Conservation (phyloP, 495 filamentous ascomycete species). For the Cryomyces minteri region DNA sequence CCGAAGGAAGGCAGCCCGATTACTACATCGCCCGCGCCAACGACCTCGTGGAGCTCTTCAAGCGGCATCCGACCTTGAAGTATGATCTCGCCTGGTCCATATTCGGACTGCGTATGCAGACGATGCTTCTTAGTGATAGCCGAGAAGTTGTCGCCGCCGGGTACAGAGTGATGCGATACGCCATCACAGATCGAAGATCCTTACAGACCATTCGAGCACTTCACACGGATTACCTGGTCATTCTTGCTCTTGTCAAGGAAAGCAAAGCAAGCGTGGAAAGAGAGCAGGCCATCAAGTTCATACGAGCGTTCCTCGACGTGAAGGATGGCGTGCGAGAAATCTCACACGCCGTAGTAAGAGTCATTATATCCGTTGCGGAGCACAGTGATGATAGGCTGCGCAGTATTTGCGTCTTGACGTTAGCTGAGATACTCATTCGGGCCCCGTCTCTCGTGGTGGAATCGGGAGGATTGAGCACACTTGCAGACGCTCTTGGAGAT, state of each 20-base stretch:
- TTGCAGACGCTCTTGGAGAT: constrained; percentile 75
- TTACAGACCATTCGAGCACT: constrained; percentile 71
- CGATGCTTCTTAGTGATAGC: constrained; percentile 86
- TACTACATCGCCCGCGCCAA: constrained; percentile 91
- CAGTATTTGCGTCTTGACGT: constrained; percentile 77
- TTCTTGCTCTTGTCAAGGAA: constrained; percentile 82
- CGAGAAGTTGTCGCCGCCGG: constrained; percentile 90
- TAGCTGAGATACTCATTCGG: constrained; percentile 78
- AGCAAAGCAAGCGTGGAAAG: constrained; percentile 89
- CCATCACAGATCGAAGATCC: constrained; percentile 79
- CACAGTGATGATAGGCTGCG: constrained; percentile 72
- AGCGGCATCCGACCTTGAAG: constrained; percentile 77
- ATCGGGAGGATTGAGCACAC: constrained; percentile 60
- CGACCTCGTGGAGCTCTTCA: constrained; percentile 80
- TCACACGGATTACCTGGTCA: constrained; percentile 83
- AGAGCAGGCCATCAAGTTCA: constrained; percentile 93
- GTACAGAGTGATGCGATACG: constrained; percentile 83
- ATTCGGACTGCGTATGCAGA: constrained; percentile 82
- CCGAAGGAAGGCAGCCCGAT: constrained; percentile 71
- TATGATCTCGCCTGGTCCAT: constrained; percentile 91
- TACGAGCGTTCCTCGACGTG: constrained; percentile 86
- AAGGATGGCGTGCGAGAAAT: constrained; percentile 83
- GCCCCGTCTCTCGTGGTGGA: constrained; percentile 61
- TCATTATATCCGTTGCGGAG: constrained; percentile 79
- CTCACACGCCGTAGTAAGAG: constrained; percentile 66